A percentile compares a stretch with the other conserved stretches of the same genome.
These are phyloP conservation scores for Ogataea glucozyma DNA, from an alignment of 805 yeast genomes.

Conservation along the genomic window DNA sequence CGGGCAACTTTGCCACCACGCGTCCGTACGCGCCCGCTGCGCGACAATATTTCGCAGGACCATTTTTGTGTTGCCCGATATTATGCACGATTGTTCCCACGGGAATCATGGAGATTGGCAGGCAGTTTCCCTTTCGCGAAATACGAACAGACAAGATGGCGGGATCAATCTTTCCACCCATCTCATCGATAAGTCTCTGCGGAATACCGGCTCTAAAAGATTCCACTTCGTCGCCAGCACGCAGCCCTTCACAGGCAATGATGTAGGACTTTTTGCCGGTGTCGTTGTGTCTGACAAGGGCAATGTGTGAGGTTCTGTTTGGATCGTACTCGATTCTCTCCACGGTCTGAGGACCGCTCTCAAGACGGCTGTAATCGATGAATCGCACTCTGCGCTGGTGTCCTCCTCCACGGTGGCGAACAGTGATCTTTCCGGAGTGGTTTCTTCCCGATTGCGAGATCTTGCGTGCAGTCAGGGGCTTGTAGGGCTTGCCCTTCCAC, in stretches of 20 bases:
- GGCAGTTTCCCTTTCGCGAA: constrained; percentile 90
- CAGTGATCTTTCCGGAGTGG: constrained; percentile 81
- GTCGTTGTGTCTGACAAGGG: constrained; percentile 66
- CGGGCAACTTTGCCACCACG: constrained; percentile 74
- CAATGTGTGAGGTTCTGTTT: constrained; percentile 89
- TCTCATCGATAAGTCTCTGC: constrained; percentile 64
- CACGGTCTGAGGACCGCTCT: constrained; percentile 74
- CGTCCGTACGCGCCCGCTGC: constrained; percentile 96
- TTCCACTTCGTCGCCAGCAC: constrained; percentile 91
- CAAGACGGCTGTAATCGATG: constrained; percentile 70
- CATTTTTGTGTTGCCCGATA: constrained; percentile 73
- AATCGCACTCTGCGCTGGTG: constrained; percentile 84
- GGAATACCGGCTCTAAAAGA: constrained; percentile 90
- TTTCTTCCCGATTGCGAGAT: constrained; percentile 86
- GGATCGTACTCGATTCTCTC: constrained; percentile 95
- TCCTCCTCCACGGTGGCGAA: constrained; percentile 97
- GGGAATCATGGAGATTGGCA: constrained; percentile 92
- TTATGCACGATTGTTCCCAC: constrained; percentile 88
- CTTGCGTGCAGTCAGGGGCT: constrained; percentile 70
- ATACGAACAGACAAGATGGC: constrained; percentile 85
- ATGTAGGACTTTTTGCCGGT: constrained; percentile 74
- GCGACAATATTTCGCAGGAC: constrained; percentile 86
- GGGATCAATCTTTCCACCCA: constrained; percentile 92
- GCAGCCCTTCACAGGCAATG: constrained; percentile 86
- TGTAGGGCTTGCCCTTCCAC: constrained; percentile 81